Evolutionary conservation across 148 eudicot genomes (phyloP).

Genomic region (Suaeda aralocaspica): DNA sequence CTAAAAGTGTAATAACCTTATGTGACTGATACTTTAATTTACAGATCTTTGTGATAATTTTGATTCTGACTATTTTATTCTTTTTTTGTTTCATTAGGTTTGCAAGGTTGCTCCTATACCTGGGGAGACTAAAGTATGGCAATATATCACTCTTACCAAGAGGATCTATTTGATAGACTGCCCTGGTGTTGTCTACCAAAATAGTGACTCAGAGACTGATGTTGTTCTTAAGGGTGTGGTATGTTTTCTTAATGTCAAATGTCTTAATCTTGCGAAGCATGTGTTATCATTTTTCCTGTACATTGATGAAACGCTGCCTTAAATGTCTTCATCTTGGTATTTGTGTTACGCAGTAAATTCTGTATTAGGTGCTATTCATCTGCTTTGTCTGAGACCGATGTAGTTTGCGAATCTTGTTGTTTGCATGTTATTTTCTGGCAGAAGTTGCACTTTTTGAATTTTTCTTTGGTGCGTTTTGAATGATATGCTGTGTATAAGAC

Average conservation of each 20-base stretch:
- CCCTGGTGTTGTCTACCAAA: slow-evolving; percentile 92
- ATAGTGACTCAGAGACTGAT: slow-evolving; percentile 76
- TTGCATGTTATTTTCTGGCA: neutral
- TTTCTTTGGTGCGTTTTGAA: neutral
- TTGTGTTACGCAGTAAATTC: too few species aligned
- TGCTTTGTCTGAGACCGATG: neutral
- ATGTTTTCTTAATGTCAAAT: slow-evolving; percentile 38
- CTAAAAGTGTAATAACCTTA: slow-evolving; percentile 63
- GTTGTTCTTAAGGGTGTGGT: slow-evolving; percentile 98
- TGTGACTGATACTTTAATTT: neutral
- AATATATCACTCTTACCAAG: slow-evolving; percentile 88
- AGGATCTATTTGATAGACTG: slow-evolving; percentile 81
- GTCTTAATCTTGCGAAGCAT: neutral
- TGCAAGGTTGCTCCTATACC: slow-evolving; percentile 98
- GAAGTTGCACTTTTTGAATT: neutral
- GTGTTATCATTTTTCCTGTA: neutral
- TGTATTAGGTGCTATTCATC: neutral
- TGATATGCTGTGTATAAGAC: neutral
- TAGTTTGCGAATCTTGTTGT: neutral
- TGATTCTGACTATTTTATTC: neutral
- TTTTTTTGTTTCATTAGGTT: slow-evolving; percentile 35
- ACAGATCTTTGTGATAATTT: neutral
- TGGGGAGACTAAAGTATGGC: slow-evolving; percentile 98
- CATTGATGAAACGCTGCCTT: neutral
- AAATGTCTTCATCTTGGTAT: neutral